Evolutionary conservation across 2,329 filamentous ascomycete genomes (phyloP).

Genomic region (Curvularia lunata): DNA sequence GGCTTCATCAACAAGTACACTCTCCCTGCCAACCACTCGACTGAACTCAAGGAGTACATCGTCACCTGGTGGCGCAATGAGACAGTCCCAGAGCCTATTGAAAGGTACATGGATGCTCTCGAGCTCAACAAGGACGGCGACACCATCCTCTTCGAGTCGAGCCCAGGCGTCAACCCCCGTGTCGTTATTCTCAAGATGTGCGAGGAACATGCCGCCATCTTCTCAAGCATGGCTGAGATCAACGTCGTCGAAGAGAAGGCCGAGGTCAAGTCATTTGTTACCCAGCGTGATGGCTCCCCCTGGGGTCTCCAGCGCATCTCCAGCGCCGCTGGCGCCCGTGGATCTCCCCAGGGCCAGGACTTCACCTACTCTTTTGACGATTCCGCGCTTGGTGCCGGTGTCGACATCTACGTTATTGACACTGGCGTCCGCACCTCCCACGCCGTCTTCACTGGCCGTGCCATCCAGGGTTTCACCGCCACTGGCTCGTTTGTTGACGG

Average conservation of each 20-base stretch:
- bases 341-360: constrained; percentile 35
- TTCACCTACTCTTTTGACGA: constrained; percentile 54
- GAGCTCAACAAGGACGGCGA: constrained; percentile 44
- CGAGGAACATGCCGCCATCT: constrained; percentile 47
- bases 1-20: constrained; percentile 37
- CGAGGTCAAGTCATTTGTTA: constrained; percentile 39
- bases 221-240: constrained; percentile 51
- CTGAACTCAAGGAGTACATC: constrained; percentile 40
- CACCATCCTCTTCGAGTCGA: constrained; percentile 44
- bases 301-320: constrained; percentile 59
- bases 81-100: constrained; percentile 14
- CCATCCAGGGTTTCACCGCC: constrained; percentile 51
- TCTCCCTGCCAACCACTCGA: constrained; percentile 34
- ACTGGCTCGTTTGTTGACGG: constrained; percentile 45
- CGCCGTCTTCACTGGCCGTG: constrained; percentile 54
- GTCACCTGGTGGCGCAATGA: constrained; percentile 32
- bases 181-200: constrained; percentile 52
- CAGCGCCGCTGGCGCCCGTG: constrained; percentile 42
- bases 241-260: constrained; percentile 51
- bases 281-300: constrained; percentile 45
- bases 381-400: constrained; percentile 47
- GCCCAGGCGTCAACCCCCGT: constrained; percentile 49
- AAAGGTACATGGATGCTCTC: constrained; percentile 25
- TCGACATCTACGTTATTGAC: constrained; percentile 59
- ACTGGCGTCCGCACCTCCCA: constrained; percentile 57